Conservation (phyloP, 306 rosid genomes). For the Quercus robur region DNA sequence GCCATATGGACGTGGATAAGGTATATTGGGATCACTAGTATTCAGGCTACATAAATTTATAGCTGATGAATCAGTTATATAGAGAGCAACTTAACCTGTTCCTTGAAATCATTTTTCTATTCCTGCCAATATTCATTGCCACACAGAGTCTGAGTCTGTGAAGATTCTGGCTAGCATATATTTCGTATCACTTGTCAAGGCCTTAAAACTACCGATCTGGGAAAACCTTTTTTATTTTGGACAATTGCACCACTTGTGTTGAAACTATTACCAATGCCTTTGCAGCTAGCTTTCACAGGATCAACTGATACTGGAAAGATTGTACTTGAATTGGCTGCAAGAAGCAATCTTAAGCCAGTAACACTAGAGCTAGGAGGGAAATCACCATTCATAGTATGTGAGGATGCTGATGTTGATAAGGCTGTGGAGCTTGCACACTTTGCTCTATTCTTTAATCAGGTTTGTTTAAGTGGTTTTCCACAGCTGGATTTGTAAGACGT, state of each 20-base stretch:
- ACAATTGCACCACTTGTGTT: background rate
- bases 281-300: constrained; percentile 89
- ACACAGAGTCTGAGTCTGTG: background rate
- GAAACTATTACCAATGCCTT: background rate
- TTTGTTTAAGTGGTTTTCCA: constrained; percentile 17
- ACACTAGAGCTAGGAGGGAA: constrained; percentile 97
- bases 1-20: constrained; percentile 97
- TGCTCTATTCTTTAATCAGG: constrained; percentile 94
- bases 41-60: background rate
- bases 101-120: background rate
- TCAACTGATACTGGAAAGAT: constrained; percentile 75
- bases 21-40: constrained; percentile 31
- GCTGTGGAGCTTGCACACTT: constrained; percentile 93
- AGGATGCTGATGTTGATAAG: constrained; percentile 75
- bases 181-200: background rate
- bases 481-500: background rate
- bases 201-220: background rate
- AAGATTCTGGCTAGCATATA: background rate
- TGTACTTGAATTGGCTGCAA: constrained; percentile 74
- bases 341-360: constrained; percentile 85
- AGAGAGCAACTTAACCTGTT: background rate
- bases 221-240: background rate
- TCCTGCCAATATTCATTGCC: background rate
- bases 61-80: background rate
- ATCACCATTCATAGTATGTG: constrained; percentile 85